A percentile compares a stretch with the other conserved stretches of the same genome.
phyloP scores from a whole-genome alignment of 257 asterid genomes.

The Przewalskia tangutica region DNA sequence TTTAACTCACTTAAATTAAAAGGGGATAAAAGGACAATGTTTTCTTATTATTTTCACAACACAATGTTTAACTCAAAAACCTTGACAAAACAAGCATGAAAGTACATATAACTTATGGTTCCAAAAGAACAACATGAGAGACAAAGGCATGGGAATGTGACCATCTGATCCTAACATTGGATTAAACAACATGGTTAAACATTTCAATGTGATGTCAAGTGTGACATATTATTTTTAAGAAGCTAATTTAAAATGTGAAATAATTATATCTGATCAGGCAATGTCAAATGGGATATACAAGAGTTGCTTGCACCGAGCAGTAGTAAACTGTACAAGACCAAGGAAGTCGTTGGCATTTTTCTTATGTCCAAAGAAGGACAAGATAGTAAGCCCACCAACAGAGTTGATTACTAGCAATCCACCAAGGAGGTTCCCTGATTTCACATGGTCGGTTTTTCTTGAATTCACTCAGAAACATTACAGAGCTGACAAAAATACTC shows the following conservation, averaged over 20 bases:
- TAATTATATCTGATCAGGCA: slow-evolving; percentile 33
- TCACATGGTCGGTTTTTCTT: slow-evolving; percentile 52
- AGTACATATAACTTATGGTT: background rate
- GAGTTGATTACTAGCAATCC: slow-evolving; percentile 21
- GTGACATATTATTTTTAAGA: background rate
- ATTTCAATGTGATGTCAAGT: background rate
- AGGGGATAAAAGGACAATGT: no score
- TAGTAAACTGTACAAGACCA: slow-evolving; percentile 39
- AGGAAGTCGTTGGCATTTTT: slow-evolving; percentile 74
- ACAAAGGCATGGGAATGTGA: background rate
- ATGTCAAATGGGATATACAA: slow-evolving; percentile 73
- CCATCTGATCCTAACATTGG: background rate
- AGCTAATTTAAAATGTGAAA: background rate
- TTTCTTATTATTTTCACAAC: no score
- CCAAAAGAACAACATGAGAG: background rate
- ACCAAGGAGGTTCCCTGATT: slow-evolving; percentile 63
- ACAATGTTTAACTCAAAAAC: background rate
- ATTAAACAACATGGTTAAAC: background rate
- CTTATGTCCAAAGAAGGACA: slow-evolving; percentile 52
- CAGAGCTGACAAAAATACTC: slow-evolving; percentile 72
- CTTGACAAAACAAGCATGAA: background rate
- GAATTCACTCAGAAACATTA: slow-evolving; percentile 75
- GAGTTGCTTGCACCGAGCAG: slow-evolving; percentile 77
- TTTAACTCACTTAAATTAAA: no score
- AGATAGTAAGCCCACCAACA: slow-evolving; percentile 49